Conservation (phyloP, 495 filamentous ascomycete species). For the Cercophora samala region DNA sequence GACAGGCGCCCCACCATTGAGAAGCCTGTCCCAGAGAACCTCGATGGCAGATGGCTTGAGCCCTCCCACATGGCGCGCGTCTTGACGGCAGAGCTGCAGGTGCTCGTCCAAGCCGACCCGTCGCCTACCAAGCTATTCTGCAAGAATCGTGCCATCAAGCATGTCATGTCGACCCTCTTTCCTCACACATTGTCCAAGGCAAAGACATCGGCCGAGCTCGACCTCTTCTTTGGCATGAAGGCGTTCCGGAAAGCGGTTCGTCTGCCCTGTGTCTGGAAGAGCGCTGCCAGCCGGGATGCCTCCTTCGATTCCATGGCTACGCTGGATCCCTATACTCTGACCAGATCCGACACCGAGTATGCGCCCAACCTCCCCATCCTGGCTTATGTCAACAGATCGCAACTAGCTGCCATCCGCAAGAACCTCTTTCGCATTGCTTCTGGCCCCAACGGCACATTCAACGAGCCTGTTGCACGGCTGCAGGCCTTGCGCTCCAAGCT, state of each 20-base stretch:
- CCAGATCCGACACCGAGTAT: constrained; percentile 19
- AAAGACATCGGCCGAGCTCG: constrained; percentile 30
- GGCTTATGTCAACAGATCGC: constrained; percentile 40
- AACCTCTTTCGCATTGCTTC: constrained; percentile 33
- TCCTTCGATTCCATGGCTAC: constrained; percentile 42
- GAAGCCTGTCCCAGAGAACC: constrained; percentile 33
- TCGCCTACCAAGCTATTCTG: constrained; percentile 10
- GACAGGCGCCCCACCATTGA: constrained; percentile 29
- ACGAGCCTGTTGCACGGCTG: constrained; percentile 36
- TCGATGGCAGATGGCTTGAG: constrained; percentile 19
- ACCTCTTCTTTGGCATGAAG: constrained; percentile 38
- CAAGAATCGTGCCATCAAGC: constrained; percentile 35
- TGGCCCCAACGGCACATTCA: constrained; percentile 29
- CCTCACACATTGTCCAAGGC: constrained; percentile 30
- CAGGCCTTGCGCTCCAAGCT: constrained; percentile 38
- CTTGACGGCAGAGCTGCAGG: constrained; percentile 33
- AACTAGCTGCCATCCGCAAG: constrained; percentile 34
- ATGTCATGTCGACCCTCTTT: constrained; percentile 36
- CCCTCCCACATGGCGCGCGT: constrained; percentile 29
- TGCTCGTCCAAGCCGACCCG: constrained; percentile 28
- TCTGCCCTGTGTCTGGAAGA: constrained; percentile 39
- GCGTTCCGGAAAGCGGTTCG: constrained; percentile 32
- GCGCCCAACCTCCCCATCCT: constrained; percentile 34
- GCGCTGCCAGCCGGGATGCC: constrained; percentile 12
- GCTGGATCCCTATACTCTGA: constrained; percentile 12